Conservation (phyloP, 352 stramenopile species). For the Elongisporangium anandrum region DNA sequence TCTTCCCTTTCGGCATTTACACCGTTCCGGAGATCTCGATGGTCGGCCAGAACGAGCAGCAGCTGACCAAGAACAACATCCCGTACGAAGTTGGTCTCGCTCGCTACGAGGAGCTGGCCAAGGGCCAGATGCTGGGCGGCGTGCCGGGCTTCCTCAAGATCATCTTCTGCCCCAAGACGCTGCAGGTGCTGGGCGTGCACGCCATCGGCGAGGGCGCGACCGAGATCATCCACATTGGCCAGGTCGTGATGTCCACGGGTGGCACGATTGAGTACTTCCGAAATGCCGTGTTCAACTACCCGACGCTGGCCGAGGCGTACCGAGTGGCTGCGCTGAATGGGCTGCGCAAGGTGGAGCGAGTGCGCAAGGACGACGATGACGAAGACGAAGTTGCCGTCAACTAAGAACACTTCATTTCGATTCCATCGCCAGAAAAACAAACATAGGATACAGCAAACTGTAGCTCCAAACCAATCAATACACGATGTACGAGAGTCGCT, state of each 20-base stretch:
- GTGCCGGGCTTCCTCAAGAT: conserved; percentile 82
- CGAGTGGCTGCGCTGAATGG: conserved; percentile 76
- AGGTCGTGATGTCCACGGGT: conserved; percentile 82
- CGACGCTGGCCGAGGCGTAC: conserved; percentile 86
- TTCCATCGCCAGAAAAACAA: background rate
- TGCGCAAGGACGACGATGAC: conserved; percentile 21
- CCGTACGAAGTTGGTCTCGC: conserved; percentile 78
- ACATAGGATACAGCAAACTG: background rate
- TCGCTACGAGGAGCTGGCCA: conserved; percentile 81
- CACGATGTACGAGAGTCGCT: too few species aligned
- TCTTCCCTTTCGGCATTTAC: conserved; percentile 87
- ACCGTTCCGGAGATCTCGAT: conserved; percentile 88
- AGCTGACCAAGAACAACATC: conserved; percentile 70
- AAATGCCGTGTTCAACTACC: conserved; percentile 91
- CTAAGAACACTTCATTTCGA: background rate
- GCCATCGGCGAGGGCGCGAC: conserved; percentile 82
- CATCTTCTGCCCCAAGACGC: conserved; percentile 75
- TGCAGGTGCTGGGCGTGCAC: conserved; percentile 77
- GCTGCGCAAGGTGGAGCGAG: conserved; percentile 61
- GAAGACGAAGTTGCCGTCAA: background rate
- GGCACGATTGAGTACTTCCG: conserved; percentile 88
- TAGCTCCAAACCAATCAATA: too few species aligned
- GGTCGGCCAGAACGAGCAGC: conserved; percentile 87
- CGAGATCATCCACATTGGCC: conserved; percentile 89
- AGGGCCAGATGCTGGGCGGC: conserved; percentile 81